Evolutionary conservation across 208 protist genomes (phyloP), one percentile per base, ranked within the genome.

Genomic region (Tritrichomonas foetus): DNA sequence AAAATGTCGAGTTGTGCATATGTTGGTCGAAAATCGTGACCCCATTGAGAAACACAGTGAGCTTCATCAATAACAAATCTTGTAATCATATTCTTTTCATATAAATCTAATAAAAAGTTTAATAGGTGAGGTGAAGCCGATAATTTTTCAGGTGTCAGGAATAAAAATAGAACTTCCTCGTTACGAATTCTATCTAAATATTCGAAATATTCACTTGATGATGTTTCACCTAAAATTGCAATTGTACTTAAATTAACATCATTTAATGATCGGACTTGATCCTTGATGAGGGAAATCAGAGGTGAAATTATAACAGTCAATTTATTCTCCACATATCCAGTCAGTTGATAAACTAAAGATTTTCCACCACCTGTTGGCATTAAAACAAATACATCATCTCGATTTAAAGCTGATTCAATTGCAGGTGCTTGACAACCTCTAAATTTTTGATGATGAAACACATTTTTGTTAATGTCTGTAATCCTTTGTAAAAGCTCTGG

Each of bases 1-100:
- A 96, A 75, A 57, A 41, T 80, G 27, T 49, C 30, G 16, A 97
- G 82, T 75, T 93, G 25, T 53, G 41, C 33, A 55, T 96, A 97
- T 33, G 84, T 66, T 27, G 93, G 93, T 57, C 96, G 92, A 93
- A 97, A 97, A 57, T 97, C 96, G 93, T 97, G 95, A 20, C 96
- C 96, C 96, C 96, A 97, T 47, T 95, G 33, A 27, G 94, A 95
- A 64, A 97, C 94, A 93, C 96, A 97, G 89, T 97, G 96, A 9
- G 95, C 96, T 93, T 97, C 96, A 95, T 97, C 96, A 66, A 97
- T 94, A 0, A 95, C 96, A 72, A 97, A 95, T 14, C 94, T 41
- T 20, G 11, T 39, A 25, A 89, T n/a, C 39, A 8, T 5, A 2
- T 39, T 39, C 57, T 89, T 20, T 13, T 53, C 27, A 57, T 89